Evolutionary conservation across 106 monocot genomes (phyloP).

Genomic region (Dioscorea dumetorum): DNA sequence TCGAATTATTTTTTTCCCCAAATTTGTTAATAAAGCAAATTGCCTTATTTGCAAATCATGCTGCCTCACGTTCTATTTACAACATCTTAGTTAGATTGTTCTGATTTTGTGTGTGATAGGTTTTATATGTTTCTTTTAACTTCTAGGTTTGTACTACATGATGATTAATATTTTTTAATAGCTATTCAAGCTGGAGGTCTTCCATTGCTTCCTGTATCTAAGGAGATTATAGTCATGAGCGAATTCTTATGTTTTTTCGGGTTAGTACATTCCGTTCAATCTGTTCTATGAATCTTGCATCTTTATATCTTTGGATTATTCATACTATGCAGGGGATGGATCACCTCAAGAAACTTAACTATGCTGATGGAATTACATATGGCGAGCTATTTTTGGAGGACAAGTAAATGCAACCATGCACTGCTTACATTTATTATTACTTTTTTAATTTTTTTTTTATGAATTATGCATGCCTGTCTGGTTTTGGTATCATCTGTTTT

Average conservation of each 20-base stretch:
- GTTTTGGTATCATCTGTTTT: too few species aligned
- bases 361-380: conserved; percentile 91
- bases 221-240: conserved; percentile 95
- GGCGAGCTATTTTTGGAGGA: conserved; percentile 94
- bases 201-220: conserved; percentile 73
- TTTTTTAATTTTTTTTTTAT: background rate
- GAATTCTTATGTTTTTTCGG: conserved; percentile 93
- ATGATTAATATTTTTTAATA: background rate
- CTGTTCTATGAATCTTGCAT: too few species aligned
- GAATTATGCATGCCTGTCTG: background rate
- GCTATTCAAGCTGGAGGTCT: conserved; percentile 83
- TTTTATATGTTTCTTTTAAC: background rate
- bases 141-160: background rate
- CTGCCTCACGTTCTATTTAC: background rate
- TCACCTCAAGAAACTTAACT: conserved; percentile 96
- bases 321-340: conserved; percentile 63
- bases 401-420: conserved; percentile 35
- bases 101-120: background rate
- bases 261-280: conserved; percentile 19
- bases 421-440: background rate
- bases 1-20: background rate
- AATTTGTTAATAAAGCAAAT: background rate
- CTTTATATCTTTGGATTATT: too few species aligned
- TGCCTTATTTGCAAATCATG: background rate
- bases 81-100: background rate